Conservation (phyloP, 768 basidiomycete species). For the Galerina marginata region DNA sequence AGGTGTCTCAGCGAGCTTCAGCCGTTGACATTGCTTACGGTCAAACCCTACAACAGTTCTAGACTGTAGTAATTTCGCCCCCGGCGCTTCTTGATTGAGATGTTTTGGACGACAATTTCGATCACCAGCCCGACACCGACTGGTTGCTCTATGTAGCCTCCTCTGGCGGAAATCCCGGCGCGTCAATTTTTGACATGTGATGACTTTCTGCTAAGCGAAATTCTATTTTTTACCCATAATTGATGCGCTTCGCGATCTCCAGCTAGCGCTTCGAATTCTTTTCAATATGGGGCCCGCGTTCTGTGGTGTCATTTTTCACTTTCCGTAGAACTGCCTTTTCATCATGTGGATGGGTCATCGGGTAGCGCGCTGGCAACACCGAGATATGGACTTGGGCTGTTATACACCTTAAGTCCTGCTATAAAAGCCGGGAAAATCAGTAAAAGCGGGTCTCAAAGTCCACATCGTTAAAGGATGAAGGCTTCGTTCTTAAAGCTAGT, state of each 20-base stretch:
- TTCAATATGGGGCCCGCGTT: background rate
- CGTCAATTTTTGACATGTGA: too few species aligned
- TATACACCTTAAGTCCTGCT: background rate
- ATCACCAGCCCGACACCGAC: too few species aligned
- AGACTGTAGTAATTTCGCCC: too few species aligned
- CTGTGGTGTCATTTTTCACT: slow-evolving; percentile 1
- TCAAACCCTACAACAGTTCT: too few species aligned
- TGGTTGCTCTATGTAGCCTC: too few species aligned
- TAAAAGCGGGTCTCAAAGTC: background rate
- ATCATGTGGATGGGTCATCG: slow-evolving; percentile 13
- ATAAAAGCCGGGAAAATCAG: slow-evolving; percentile 8
- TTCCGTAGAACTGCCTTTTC: background rate
- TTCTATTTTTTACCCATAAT: slow-evolving; percentile 7
- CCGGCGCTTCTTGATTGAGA: too few species aligned
- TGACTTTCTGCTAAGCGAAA: too few species aligned
- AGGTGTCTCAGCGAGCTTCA: too few species aligned
- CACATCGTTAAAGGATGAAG: slow-evolving; percentile 24
- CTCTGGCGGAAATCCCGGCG: too few species aligned
- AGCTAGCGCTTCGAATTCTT: slow-evolving; percentile 17
- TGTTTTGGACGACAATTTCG: too few species aligned
- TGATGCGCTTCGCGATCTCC: background rate
- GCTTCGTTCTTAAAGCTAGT: slow-evolving; percentile 22
- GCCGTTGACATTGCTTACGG: too few species aligned
- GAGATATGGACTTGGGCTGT: too few species aligned
- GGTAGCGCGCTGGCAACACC: background rate